Base-by-base conservation (phyloP, 2,329 filamentous ascomycete species). In the Pseudocercospora fuligena region DNA sequence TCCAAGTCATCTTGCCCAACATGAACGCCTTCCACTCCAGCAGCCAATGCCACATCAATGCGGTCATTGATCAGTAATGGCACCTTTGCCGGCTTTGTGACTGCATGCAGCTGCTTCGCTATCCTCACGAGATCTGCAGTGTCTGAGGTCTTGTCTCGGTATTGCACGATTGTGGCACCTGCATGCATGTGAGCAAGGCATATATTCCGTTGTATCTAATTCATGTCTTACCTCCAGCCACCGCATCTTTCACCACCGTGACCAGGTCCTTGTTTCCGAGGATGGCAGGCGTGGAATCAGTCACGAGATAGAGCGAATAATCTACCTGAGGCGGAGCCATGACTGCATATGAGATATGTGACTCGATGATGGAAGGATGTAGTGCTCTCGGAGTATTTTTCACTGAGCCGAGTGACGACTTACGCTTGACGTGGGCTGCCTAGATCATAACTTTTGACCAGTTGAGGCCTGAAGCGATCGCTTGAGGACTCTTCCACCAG, bases 1-100 rank as follows among this genome's bases (percentile, higher is more conserved):
- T 88, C 88, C 84, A 97, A 90, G 78, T 98, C 94, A 85, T 97
- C 94, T 82, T 98, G 94, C 6, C 95, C 95, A 59, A 98, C 87
- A 78, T 98, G 95, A 8, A 97, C 93, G 54, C 95, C 95, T 81
- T 97, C 94, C 65, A 92, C 95, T 12, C 89, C 92, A 51, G 94
- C 87, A 14, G 93, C 93, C 19, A 93, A 85, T 8, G 93, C 94
- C 27, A 98, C 92, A 77, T 97, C 94, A 5, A 97, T 87, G 12
- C 94, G 89, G 78, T 98, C 95, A 77, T 98, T 98, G 82, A 98
- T 93, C 63, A 98, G 83, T 65, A 98, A 85, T 31, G 94, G 94
- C 2, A 97, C 88, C 16, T 84, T 83, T 75, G 91, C 84, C 56
- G 83, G 82, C 70, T 83, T 83, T 21, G 93, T 94, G 69, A 95